phyloP scores from a whole-genome alignment of 495 filamentous ascomycete species.

The Penicillium subrubescens region DNA sequence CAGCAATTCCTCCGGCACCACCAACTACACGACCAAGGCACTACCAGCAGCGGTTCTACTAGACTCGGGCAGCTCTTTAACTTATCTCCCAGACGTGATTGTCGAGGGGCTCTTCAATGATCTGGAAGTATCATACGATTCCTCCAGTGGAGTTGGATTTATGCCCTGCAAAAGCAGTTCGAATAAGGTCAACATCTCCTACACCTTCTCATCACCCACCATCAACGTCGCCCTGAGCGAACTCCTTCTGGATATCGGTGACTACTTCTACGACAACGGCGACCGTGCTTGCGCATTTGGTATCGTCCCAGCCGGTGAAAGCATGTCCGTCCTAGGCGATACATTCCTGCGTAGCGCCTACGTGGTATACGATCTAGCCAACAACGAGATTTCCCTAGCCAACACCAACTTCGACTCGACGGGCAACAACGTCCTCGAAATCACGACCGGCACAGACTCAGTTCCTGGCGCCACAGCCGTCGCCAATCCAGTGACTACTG shows the following conservation, averaged over 20 bases:
- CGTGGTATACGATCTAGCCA: slow-evolving; percentile 86
- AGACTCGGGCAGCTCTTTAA: slow-evolving; percentile 89
- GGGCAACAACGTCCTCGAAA: slow-evolving; percentile 66
- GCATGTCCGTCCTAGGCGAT: slow-evolving; percentile 77
- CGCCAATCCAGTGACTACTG: slow-evolving; percentile 59
- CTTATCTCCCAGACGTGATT: slow-evolving; percentile 78
- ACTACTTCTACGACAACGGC: slow-evolving; percentile 62
- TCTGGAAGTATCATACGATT: slow-evolving; percentile 65
- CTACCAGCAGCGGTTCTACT: slow-evolving; percentile 70
- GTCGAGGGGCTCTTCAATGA: slow-evolving; percentile 62
- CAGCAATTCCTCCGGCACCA: slow-evolving; percentile 41
- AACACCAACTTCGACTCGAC: slow-evolving; percentile 83
- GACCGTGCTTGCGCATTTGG: slow-evolving; percentile 70
- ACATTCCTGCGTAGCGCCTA: slow-evolving; percentile 93
- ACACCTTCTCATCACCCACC: slow-evolving; percentile 64
- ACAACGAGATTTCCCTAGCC: slow-evolving; percentile 85
- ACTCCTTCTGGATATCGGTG: slow-evolving; percentile 68
- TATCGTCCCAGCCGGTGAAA: slow-evolving; percentile 68
- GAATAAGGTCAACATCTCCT: slow-evolving; percentile 61
- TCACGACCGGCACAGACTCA: slow-evolving; percentile 60
- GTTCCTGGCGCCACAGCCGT: slow-evolving; percentile 76
- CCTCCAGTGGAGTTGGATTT: slow-evolving; percentile 54
- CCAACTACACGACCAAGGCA: slow-evolving; percentile 53
- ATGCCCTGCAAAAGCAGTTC: slow-evolving; percentile 72
- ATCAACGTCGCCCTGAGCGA: slow-evolving; percentile 78